Evolutionary conservation across 108 stramenopile genomes (phyloP).

Genomic region (Conticribra guillardii): DNA sequence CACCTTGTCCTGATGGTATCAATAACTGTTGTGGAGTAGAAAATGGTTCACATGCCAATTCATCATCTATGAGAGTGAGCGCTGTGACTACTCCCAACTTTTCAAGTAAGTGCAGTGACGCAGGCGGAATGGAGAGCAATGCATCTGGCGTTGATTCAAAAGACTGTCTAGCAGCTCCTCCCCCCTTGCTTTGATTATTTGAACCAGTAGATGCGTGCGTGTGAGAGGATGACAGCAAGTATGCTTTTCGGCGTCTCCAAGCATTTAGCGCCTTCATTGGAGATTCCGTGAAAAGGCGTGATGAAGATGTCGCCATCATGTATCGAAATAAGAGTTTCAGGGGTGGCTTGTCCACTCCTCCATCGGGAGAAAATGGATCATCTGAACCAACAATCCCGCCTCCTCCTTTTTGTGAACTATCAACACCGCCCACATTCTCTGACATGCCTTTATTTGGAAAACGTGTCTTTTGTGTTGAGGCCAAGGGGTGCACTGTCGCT

Average conservation of each 20-base stretch:
- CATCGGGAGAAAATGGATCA: neutral
- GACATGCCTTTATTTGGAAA: neutral
- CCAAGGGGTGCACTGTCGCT: constrained; percentile 69
- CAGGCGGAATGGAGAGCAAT: constrained; percentile 69
- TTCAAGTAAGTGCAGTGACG: constrained; percentile 73
- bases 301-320: constrained; percentile 57
- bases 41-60: constrained; percentile 79
- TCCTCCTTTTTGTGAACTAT: neutral
- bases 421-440: neutral
- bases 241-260: neutral
- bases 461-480: constrained; percentile 26
- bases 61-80: constrained; percentile 84
- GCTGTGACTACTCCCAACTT: constrained; percentile 83
- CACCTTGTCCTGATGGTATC: constrained; percentile 79
- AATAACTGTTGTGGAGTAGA: constrained; percentile 86
- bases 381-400: neutral
- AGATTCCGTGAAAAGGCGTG: constrained; percentile 53
- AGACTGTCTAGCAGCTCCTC: too few relatives aligned
- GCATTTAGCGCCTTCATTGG: constrained; percentile 1
- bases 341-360: constrained; percentile 13
- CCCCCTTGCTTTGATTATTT: too few relatives aligned
- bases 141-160: constrained; percentile 1
- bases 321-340: constrained; percentile 57
- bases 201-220: too few relatives aligned
- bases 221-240: too few relatives aligned